phyloP scores from a whole-genome alignment of 2,329 filamentous ascomycete species.

The Eurotiales sp. region DNA sequence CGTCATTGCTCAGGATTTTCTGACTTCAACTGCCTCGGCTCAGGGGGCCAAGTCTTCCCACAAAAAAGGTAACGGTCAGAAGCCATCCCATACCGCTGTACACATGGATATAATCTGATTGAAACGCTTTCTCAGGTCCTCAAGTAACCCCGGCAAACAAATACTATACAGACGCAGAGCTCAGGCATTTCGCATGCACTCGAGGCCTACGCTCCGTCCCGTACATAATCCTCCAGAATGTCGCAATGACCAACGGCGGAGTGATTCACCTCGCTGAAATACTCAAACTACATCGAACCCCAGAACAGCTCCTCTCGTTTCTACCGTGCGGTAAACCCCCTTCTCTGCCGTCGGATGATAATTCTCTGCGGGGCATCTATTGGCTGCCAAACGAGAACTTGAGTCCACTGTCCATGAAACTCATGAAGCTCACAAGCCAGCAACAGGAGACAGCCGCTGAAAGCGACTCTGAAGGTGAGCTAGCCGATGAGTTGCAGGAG shows the following conservation, averaged over 20 bases:
- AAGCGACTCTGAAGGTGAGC: slow-evolving; percentile 1
- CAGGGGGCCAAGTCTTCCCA: not conserved
- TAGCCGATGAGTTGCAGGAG: not conserved
- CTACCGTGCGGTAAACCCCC: slow-evolving; percentile 27
- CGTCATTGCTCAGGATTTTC: no score
- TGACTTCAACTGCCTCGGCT: not conserved
- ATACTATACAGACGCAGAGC: slow-evolving; percentile 10
- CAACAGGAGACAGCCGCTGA: not conserved
- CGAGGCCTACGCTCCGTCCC: slow-evolving; percentile 34
- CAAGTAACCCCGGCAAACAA: not conserved
- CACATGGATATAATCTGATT: not conserved
- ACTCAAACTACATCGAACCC: slow-evolving; percentile 24
- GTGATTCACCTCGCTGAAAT: slow-evolving; percentile 29
- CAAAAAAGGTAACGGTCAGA: not conserved
- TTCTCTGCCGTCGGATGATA: slow-evolving; percentile 15
- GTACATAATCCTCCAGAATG: slow-evolving; percentile 28
- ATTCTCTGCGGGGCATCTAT: slow-evolving; percentile 25
- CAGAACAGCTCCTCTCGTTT: slow-evolving; percentile 27
- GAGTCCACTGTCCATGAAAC: not conserved
- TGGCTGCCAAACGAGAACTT: slow-evolving; percentile 26
- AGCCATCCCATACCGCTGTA: no score
- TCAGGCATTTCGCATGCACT: slow-evolving; percentile 28
- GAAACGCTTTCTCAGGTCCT: not conserved
- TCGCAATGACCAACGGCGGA: slow-evolving; percentile 22
- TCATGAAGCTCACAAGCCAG: slow-evolving; percentile 5